phyloP scores from a whole-genome alignment of 805 yeast species.

The Candida anglica region DNA sequence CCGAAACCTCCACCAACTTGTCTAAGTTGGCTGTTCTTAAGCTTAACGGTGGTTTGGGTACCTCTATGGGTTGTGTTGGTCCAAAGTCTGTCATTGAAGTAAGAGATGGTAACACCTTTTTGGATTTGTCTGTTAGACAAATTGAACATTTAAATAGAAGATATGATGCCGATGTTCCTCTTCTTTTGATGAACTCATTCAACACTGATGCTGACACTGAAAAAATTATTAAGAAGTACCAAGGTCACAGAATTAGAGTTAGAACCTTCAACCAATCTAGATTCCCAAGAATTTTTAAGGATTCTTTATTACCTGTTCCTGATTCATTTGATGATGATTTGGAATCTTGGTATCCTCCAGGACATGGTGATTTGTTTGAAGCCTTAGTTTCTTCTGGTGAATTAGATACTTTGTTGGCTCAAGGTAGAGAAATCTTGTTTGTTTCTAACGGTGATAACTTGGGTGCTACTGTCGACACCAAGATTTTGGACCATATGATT shows the following conservation, averaged over 20 bases:
- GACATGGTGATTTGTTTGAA: conserved; percentile 97
- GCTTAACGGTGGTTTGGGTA: conserved; percentile 97
- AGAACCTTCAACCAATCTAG: conserved; percentile 97
- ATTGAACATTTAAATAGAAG: conserved; percentile 90
- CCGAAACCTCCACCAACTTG: conserved; percentile 41
- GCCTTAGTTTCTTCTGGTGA: conserved; percentile 86
- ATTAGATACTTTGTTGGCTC: conserved; percentile 80
- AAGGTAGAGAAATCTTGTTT: conserved; percentile 91
- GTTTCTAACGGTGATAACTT: conserved; percentile 98
- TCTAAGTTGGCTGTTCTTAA: conserved; percentile 90
- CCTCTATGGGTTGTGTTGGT: conserved; percentile 99
- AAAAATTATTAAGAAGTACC: conserved; percentile 91
- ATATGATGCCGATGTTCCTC: conserved; percentile 90
- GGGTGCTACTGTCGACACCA: conserved; percentile 96
- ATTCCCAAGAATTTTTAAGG: conserved; percentile 93
- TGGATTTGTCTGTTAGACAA: conserved; percentile 94
- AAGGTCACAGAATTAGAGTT: conserved; percentile 92
- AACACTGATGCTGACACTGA: conserved; percentile 96
- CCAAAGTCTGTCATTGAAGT: conserved; percentile 98
- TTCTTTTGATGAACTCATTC: conserved; percentile 96
- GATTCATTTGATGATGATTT: conserved; percentile 64
- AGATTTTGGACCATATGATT: conserved; percentile 87
- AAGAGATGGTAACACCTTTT: conserved; percentile 95
- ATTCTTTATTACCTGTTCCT: conserved; percentile 95
- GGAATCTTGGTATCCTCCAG: conserved; percentile 99